Base-by-base conservation (phyloP, 352 stramenopile genomes). In the Pythium brassicae region DNA sequence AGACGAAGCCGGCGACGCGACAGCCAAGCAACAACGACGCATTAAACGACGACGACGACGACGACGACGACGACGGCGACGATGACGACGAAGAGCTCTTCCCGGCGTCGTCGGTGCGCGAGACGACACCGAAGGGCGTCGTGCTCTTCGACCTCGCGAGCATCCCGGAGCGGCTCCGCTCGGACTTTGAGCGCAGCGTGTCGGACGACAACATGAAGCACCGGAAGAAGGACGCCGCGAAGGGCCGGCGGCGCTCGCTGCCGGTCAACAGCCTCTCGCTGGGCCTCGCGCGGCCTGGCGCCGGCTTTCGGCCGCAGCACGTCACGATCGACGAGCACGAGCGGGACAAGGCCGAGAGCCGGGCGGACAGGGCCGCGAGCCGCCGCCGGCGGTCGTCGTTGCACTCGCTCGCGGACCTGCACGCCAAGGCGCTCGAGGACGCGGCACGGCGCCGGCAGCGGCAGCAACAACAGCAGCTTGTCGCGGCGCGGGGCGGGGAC, bases 121-220 rank as follows among this genome's bases (percentile, higher is more conserved):
- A 69, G 50, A 39, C 62, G 39, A n/a, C 58, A 23, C 48, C 51
- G 2, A 64, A 65, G 25, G 66, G 69, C 9, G 62, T 86, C 7
- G 68, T 86, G 29, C 61, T 84, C 32, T 83, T 87, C 23, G 74
- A 87, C 27, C 58, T 74, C 14, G 55, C 72, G 40, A 61, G 59
- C 42, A 56, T 85, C 10, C 71, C 59, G 2, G 61, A 59, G 25
- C 37, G 57, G 9, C 29, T 57, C n/a, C 55, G 54, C 11, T 27
- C 26, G 8, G 51, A 53, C 15, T 62, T 65, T 34, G 59, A 63
- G 34, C 43, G 53, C 25, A 54, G 53, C 11, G 32, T 37, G 29
- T 55, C 37, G 17, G 52, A 55, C 14, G 59, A 51, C 9, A 37
- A 39, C 17, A 52, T 40, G 44, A 32, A 25, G 14, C 23, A 46